Percentiles rank a stretch among this genome's conserved stretches.
Conservation (phyloP, 805 yeast genomes). For the Metschnikowia matae region DNA sequence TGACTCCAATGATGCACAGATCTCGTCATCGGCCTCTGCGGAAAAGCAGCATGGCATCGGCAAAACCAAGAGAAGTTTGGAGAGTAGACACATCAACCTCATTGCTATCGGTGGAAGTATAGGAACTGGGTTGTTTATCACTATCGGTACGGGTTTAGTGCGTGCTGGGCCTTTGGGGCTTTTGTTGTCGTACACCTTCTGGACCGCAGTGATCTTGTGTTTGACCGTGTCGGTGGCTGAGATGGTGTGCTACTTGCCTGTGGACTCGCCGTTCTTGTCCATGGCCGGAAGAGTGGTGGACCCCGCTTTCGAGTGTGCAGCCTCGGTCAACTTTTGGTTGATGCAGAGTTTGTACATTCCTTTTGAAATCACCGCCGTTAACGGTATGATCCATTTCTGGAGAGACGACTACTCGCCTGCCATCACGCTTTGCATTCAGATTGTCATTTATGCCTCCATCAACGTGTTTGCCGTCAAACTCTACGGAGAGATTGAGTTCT, state of each 20-base stretch:
- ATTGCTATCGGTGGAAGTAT: constrained; percentile 41
- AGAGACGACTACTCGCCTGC: constrained; percentile 46
- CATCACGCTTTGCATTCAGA: constrained; percentile 41
- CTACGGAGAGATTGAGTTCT: constrained; percentile 82
- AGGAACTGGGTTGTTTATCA: constrained; percentile 36
- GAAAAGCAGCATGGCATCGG: background rate
- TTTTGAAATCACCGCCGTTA: constrained; percentile 31
- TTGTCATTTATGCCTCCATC: constrained; percentile 39
- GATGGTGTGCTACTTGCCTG: constrained; percentile 36
- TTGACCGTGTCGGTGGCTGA: constrained; percentile 36
- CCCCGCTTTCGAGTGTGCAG: constrained; percentile 33
- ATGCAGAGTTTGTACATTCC: constrained; percentile 40
- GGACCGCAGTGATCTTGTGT: constrained; percentile 28
- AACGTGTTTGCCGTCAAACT: constrained; percentile 69
- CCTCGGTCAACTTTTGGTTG: constrained; percentile 37
- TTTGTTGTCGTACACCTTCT: constrained; percentile 27
- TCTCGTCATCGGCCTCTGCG: constrained; percentile 2
- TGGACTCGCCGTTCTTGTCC: constrained; percentile 33
- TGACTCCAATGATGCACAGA: constrained; percentile 7
- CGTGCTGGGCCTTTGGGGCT: constrained; percentile 35
- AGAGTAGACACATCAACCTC: constrained; percentile 33
- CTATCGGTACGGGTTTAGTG: constrained; percentile 31
- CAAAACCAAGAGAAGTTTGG: constrained; percentile 17
- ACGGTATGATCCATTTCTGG: constrained; percentile 54
- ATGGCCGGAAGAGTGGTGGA: constrained; percentile 38